Percentiles rank a stretch among this genome's conserved stretches.
These are phyloP conservation scores for Lineolata rhizophorae DNA, from an alignment of 495 filamentous ascomycete species.

Conservation along the genomic window DNA sequence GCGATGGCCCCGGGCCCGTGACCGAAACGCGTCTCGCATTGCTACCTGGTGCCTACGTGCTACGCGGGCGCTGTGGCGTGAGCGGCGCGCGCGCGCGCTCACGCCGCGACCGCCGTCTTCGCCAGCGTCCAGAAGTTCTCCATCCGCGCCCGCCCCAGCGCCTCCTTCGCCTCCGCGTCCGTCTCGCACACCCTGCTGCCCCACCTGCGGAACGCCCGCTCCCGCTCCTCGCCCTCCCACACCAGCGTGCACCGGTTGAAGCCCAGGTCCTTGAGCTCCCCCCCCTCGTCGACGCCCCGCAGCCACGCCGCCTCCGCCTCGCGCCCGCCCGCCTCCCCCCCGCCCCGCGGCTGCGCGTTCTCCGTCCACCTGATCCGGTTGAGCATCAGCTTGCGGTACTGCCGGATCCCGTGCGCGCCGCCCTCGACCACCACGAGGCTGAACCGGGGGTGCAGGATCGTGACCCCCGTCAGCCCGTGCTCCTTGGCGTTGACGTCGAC, in stretches of 20 bases:
- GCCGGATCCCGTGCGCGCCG: constrained; percentile 52
- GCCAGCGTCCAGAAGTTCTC: constrained; percentile 93
- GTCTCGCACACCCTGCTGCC: constrained; percentile 65
- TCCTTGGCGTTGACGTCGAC: constrained; percentile 82
- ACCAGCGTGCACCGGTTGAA: constrained; percentile 59
- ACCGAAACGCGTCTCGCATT: too few species aligned
- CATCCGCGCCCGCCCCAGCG: constrained; percentile 59
- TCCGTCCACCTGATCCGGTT: constrained; percentile 91
- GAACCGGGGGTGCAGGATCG: constrained; percentile 71
- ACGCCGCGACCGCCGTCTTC: too few species aligned
- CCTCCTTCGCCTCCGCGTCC: constrained; percentile 68
- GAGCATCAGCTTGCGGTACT: constrained; percentile 78
- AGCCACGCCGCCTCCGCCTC: constrained; percentile 33
- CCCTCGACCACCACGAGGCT: constrained; percentile 83
- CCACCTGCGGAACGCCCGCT: constrained; percentile 65
- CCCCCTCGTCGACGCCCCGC: constrained; percentile 53
- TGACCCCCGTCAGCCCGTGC: constrained; percentile 61
- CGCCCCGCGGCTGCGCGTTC: constrained; percentile 43
- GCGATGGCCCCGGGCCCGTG: too few species aligned
- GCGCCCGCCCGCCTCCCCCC: constrained; percentile 32
- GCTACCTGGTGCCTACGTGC: too few species aligned
- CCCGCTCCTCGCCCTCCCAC: constrained; percentile 71
- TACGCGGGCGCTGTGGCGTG: too few species aligned
- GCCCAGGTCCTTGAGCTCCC: constrained; percentile 56
- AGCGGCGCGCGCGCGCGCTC: too few species aligned